Conservation (phyloP, 495 filamentous ascomycete genomes). For the Penicillium verhagenii region DNA sequence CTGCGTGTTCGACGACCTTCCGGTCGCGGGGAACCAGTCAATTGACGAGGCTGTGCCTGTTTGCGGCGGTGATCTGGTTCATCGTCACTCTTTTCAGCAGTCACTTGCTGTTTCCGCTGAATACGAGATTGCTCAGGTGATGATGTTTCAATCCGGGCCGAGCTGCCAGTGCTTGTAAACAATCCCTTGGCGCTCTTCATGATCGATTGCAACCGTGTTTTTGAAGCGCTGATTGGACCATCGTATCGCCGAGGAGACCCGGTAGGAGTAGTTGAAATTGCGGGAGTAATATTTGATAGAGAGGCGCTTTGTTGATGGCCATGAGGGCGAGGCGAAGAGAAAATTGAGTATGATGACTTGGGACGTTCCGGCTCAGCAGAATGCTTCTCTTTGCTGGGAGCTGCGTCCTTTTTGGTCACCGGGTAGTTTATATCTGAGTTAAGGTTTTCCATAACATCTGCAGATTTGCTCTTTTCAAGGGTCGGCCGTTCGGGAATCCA, state of each 20-base stretch:
- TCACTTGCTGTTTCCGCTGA: conserved; percentile 17
- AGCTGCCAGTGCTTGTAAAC: conserved; percentile 74
- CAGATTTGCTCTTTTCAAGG: conserved; percentile 55
- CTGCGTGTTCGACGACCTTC: conserved; percentile 66
- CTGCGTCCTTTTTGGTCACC: conserved; percentile 8
- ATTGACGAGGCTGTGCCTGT: conserved; percentile 15
- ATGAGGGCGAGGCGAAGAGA: conserved; percentile 47
- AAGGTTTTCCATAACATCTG: conserved; percentile 60
- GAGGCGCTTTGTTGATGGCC: conserved; percentile 63
- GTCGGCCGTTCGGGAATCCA: conserved; percentile 65
- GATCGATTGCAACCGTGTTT: conserved; percentile 82
- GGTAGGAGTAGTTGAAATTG: conserved; percentile 60
- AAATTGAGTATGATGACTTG: conserved; percentile 47
- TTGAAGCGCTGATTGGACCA: conserved; percentile 82
- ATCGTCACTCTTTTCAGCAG: conserved; percentile 10
- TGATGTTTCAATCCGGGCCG: conserved; percentile 65
- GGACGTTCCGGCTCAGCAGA: conserved; percentile 27
- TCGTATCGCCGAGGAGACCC: conserved; percentile 74
- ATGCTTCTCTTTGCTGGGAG: conserved; percentile 9
- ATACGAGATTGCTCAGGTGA: conserved; percentile 35
- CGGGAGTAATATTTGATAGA: conserved; percentile 54
- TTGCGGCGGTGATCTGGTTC: conserved; percentile 8
- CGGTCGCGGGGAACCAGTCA: conserved; percentile 32
- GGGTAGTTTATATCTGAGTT: conserved; percentile 12
- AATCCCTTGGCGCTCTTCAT: conserved; percentile 81